Evolutionary conservation across 2,329 filamentous ascomycete species (phyloP).

Genomic region (Neopestalotiopsis rosae): DNA sequence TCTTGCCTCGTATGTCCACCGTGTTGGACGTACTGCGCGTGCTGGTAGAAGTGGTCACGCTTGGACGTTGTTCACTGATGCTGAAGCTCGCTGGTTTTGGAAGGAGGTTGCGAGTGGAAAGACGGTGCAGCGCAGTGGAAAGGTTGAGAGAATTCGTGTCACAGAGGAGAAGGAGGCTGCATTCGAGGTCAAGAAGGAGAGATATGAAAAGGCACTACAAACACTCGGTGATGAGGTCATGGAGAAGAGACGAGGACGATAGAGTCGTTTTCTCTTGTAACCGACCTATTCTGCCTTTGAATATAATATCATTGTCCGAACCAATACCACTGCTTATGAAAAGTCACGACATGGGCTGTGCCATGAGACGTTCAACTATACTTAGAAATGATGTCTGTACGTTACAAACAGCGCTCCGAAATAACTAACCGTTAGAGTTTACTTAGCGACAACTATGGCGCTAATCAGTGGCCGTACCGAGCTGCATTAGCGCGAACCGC

Average conservation of each 20-base stretch:
- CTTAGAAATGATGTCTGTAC: too few relatives aligned
- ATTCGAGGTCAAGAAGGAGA: constrained; percentile 24
- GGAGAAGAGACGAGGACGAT: constrained; percentile 24
- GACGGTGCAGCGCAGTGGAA: constrained; percentile 51
- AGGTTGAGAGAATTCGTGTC: constrained; percentile 55
- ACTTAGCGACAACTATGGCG: background rate
- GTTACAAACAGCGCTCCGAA: too few relatives aligned
- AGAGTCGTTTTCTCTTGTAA: background rate
- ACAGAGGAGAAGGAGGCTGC: constrained; percentile 33
- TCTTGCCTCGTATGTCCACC: constrained; percentile 84
- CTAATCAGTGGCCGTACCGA: background rate
- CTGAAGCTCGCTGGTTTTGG: constrained; percentile 92
- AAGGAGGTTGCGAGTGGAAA: constrained; percentile 72
- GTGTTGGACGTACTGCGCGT: constrained; percentile 88
- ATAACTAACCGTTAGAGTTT: too few relatives aligned
- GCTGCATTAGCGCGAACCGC: background rate
- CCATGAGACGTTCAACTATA: too few relatives aligned
- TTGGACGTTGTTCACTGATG: constrained; percentile 84
- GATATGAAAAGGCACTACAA: constrained; percentile 63
- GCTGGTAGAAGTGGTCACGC: constrained; percentile 78
- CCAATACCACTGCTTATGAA: too few relatives aligned
- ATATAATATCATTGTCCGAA: background rate
- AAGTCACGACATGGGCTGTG: too few relatives aligned
- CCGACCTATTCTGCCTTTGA: background rate
- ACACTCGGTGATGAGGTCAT: constrained; percentile 66